Evolutionary conservation across 805 yeast genomes (phyloP).

Genomic region (Scheffersomyces stipitis): DNA sequence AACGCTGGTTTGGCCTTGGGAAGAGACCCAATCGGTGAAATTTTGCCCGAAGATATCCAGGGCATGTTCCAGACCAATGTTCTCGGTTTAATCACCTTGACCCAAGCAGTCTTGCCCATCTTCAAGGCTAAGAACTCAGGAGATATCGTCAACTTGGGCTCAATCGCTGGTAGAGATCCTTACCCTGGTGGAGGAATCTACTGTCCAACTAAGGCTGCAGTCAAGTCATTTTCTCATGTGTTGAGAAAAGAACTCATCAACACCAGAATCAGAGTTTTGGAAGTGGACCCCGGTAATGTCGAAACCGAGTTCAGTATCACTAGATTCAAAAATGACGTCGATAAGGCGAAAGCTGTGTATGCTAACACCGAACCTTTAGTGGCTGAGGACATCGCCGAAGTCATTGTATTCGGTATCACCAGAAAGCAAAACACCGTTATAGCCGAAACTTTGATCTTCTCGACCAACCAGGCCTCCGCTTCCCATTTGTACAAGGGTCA

Average conservation of each 20-base stretch:
- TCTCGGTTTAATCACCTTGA: slow-evolving; percentile 76
- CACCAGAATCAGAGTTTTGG: slow-evolving; percentile 70
- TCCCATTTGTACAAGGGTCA: slow-evolving; percentile 48
- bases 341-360: slow-evolving; percentile 64
- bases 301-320: slow-evolving; percentile 74
- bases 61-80: slow-evolving; percentile 87
- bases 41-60: slow-evolving; percentile 61
- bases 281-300: slow-evolving; percentile 77
- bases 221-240: slow-evolving; percentile 68
- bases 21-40: slow-evolving; percentile 68
- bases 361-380: slow-evolving; percentile 66
- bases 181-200: slow-evolving; percentile 79
- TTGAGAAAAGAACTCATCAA: slow-evolving; percentile 72
- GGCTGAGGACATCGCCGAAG: slow-evolving; percentile 75
- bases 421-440: slow-evolving; percentile 71
- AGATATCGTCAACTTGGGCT: slow-evolving; percentile 73
- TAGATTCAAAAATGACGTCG: slow-evolving; percentile 62
- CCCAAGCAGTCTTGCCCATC: slow-evolving; percentile 73
- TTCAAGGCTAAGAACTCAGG: slow-evolving; percentile 71
- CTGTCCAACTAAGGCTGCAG: slow-evolving; percentile 74
- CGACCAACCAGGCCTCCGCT: slow-evolving; percentile 83
- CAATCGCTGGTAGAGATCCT: slow-evolving; percentile 77
- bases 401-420: slow-evolving; percentile 64
- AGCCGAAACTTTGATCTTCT: slow-evolving; percentile 81
- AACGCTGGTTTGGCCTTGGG: slow-evolving; percentile 83